Conservation (phyloP, 352 stramenopile species). For the Phytopythium aichiense region DNA sequence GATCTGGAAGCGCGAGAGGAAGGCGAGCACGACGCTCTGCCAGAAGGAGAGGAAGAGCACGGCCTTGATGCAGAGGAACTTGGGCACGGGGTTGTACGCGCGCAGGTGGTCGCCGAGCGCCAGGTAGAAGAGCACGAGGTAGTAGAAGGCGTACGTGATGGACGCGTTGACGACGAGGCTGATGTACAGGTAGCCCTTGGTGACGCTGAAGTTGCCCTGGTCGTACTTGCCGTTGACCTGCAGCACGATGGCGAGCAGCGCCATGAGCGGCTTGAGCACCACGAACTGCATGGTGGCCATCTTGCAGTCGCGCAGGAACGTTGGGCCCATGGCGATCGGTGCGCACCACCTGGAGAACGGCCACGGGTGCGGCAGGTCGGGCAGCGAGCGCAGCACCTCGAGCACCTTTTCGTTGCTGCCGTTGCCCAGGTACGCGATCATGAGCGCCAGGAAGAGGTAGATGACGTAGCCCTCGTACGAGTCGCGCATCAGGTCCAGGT, state of each 20-base stretch:
- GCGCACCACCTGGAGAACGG: conserved; percentile 60
- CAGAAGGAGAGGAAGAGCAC: conserved; percentile 99
- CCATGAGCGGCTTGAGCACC: conserved; percentile 91
- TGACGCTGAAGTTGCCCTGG: conserved; percentile 82
- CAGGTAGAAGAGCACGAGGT: conserved; percentile 97
- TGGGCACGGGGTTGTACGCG: conserved; percentile 94
- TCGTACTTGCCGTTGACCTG: conserved; percentile 75
- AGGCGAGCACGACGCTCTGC: conserved; percentile 93
- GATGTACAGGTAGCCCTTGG: conserved; percentile 89
- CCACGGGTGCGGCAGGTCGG: conserved; percentile 71
- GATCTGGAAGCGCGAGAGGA: conserved; percentile 86
- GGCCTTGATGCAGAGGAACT: conserved; percentile 99
- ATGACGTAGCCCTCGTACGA: conserved; percentile 99
- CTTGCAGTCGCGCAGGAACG: conserved; percentile 93
- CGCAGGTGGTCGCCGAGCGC: conserved; percentile 86
- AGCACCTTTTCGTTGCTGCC: conserved; percentile 88
- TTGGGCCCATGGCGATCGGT: conserved; percentile 76
- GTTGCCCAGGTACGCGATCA: conserved; percentile 94
- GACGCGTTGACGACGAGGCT: conserved; percentile 94
- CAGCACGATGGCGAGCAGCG: conserved; percentile 86
- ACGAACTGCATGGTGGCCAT: conserved; percentile 96
- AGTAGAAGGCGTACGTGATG: conserved; percentile 97
- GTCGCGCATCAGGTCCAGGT: conserved; percentile 94
- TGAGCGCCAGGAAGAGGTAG: conserved; percentile 96
- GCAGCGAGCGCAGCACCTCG: conserved; percentile 45